Evolutionary conservation across 805 yeast genomes (phyloP), one percentile per base, ranked within the genome.

Genomic region (Hanseniaspora clermontiae): DNA sequence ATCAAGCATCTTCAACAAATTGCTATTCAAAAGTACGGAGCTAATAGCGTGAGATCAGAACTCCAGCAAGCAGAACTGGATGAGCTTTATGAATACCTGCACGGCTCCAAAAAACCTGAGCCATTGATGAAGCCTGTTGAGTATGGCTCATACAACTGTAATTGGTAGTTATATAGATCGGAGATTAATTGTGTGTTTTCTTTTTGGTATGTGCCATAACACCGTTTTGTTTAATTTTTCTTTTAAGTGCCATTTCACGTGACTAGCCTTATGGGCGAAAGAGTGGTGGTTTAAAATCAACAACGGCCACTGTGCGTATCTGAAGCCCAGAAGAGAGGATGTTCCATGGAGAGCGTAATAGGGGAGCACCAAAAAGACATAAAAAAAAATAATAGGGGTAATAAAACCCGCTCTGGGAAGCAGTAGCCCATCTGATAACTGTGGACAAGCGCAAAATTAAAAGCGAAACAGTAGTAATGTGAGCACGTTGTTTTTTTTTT

Each of bases 21-120:
- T 19, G 49, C 49, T 38, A 43, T 46, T 19, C 20, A 17, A 5
- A 53, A 53, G 32, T 53, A 53, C 37, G 57, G 57, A 19, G 39
- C 43, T 7, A n/a, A 27, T 38, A 34, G 51, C 19, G 42, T 53
- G 1, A 46, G 17, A 19, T 12, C 46, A 10, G 57, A 45, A 12
- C 34, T 46, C 9, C 24, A 15, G 11, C 14, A 29, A 8, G 36
- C 17, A 14, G 36, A 39, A 6, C 19, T 52, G 20, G 49, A 43
- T 27, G 31, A n/a, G 14, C n/a, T 46, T 8, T 53, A 46, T 17
- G 51, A 53, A 12, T 39, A 15, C 14, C 14, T 53, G 34, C 11
- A 43, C 17, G 57, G 57, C 4, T 24, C 40, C 14, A 31, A 34
- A 14, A 45, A 49, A 15, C 57, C 57, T 12, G 57, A 53, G 31